phyloP scores from a whole-genome alignment of 2,329 filamentous ascomycete species.

The Metarhizium humberi region DNA sequence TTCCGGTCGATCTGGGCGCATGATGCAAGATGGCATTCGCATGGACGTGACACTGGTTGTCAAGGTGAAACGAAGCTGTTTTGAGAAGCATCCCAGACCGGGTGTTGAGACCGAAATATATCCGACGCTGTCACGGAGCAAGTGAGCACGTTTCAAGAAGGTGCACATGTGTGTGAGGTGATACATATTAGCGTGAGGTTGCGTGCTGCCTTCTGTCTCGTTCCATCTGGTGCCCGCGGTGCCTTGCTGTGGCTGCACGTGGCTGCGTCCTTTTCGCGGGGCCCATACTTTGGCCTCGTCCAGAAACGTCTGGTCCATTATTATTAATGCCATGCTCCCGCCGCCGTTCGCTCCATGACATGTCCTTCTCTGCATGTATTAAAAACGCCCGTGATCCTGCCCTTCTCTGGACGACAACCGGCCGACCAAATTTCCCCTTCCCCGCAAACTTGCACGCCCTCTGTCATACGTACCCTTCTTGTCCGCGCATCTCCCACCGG shows the following conservation, averaged over 20 bases:
- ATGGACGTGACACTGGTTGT: neutral
- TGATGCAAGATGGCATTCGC: neutral
- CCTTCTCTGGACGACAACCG: too few relatives aligned
- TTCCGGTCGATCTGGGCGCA: neutral
- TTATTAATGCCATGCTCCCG: neutral
- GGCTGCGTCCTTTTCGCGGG: constrained; percentile 5
- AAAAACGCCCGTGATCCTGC: too few relatives aligned
- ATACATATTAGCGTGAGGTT: too few relatives aligned
- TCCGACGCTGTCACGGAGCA: too few relatives aligned
- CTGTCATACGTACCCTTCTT: too few relatives aligned
- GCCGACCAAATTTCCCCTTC: too few relatives aligned
- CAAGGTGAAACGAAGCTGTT: neutral
- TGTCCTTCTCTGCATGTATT: too few relatives aligned
- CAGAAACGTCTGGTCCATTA: neutral
- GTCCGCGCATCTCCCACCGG: neutral
- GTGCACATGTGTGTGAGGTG: neutral
- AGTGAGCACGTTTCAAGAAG: neutral
- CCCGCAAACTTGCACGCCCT: too few relatives aligned
- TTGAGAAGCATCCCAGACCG: too few relatives aligned
- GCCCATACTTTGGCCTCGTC: neutral
- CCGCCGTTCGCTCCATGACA: too few relatives aligned
- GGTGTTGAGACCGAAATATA: too few relatives aligned
- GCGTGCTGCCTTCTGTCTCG: neutral
- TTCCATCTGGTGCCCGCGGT: too few relatives aligned
- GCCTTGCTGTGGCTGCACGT: neutral